Evolutionary conservation across 2,329 filamentous ascomycete species (phyloP).

Genomic region (Magnaporthales sp.): DNA sequence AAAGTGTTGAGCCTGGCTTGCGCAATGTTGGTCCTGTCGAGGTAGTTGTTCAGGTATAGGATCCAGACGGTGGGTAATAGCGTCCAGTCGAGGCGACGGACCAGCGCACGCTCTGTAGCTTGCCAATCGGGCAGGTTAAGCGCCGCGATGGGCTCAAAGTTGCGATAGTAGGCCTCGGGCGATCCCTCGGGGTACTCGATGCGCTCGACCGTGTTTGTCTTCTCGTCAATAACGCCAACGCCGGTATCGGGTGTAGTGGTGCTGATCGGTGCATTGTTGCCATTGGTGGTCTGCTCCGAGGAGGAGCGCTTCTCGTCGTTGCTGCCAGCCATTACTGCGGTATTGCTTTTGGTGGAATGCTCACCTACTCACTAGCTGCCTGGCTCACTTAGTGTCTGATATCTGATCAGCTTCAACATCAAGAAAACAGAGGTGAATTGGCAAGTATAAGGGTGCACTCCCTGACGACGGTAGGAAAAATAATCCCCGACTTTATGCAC

Average conservation of each 20-base stretch:
- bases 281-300: background rate
- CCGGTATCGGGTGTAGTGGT: background rate
- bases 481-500: background rate
- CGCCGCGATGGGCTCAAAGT: slow-evolving; percentile 1
- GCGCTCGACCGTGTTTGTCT: background rate
- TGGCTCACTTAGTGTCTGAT: too few species aligned
- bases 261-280: background rate
- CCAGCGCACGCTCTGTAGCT: background rate
- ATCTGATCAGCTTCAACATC: too few species aligned
- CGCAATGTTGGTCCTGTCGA: background rate
- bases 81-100: background rate
- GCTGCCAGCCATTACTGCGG: background rate
- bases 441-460: background rate
- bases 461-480: background rate
- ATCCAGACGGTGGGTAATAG: background rate
- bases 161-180: background rate
- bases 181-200: background rate
- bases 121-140: background rate
- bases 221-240: background rate
- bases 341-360: background rate
- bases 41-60: slow-evolving; percentile 1
- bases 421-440: background rate
- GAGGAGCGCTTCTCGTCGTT: background rate
- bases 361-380: too few species aligned
- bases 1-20: background rate